phyloP scores from a whole-genome alignment of 352 stramenopile species.

The Vaucheria bursata region DNA sequence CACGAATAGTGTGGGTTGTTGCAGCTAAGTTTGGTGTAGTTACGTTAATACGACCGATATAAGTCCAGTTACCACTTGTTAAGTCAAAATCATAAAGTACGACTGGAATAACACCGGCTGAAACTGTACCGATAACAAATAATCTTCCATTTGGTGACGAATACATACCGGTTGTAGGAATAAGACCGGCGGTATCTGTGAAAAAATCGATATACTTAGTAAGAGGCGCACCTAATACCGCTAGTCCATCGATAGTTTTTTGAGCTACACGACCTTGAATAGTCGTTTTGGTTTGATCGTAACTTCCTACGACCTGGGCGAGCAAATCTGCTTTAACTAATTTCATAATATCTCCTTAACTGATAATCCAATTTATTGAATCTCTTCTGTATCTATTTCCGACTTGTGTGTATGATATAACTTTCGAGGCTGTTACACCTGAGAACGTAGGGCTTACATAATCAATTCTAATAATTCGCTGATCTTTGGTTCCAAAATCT shows the following conservation, averaged over 20 bases:
- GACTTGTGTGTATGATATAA: background rate
- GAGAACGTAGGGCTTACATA: background rate
- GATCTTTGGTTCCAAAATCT: constrained; percentile 1
- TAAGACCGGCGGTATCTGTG: background rate
- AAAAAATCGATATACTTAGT: constrained; percentile 3
- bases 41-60: constrained; percentile 2
- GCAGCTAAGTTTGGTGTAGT: background rate
- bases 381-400: background rate
- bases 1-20: background rate
- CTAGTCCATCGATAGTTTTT: constrained; percentile 5
- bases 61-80: background rate
- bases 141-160: constrained; percentile 5
- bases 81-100: constrained; percentile 3
- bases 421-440: background rate
- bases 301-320: background rate
- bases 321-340: constrained; percentile 2
- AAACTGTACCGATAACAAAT: background rate
- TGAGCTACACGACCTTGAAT: constrained; percentile 1
- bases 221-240: background rate
- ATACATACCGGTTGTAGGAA: constrained; percentile 1
- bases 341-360: constrained; percentile 4
- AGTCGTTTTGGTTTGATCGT: constrained; percentile 7
- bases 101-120: constrained; percentile 1
- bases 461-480: background rate
- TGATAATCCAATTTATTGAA: constrained; percentile 8